Conservation (phyloP, 1,284 basidiomycete species). For the Cryptococcus depauperatus region DNA sequence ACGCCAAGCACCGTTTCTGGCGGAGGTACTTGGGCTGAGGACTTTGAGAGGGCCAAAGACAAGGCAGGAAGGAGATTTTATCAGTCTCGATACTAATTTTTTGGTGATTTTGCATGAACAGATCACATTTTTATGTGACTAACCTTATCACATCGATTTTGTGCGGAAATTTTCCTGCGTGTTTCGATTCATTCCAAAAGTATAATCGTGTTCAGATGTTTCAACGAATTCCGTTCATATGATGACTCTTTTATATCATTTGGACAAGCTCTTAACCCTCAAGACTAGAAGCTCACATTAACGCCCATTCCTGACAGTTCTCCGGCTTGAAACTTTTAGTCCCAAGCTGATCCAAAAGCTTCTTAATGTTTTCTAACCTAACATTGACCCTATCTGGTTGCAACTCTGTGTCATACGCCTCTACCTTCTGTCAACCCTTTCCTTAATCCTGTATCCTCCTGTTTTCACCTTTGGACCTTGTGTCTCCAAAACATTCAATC, state of each 20-base stretch:
- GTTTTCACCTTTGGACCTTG: slow-evolving; percentile 18
- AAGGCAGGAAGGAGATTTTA: slow-evolving; percentile 30
- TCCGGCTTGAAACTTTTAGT: neutral
- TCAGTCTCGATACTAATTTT: neutral
- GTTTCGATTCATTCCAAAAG: too few species aligned
- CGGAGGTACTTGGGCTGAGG: slow-evolving; percentile 26
- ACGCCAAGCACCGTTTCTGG: slow-evolving; percentile 21
- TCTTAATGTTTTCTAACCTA: slow-evolving; percentile 25
- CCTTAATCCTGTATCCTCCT: slow-evolving; percentile 3
- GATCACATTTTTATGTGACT: too few species aligned
- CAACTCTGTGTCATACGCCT: slow-evolving; percentile 28
- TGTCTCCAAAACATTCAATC: slow-evolving; percentile 22
- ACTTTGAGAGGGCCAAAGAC: slow-evolving; percentile 37
- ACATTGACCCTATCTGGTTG: slow-evolving; percentile 14
- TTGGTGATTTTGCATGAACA: neutral
- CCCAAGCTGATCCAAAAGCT: slow-evolving; percentile 19
- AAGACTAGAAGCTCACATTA: too few species aligned
- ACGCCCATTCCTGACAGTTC: too few species aligned
- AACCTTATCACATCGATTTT: too few species aligned
- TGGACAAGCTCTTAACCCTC: too few species aligned
- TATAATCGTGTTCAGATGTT: too few species aligned
- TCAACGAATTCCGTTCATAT: too few species aligned
- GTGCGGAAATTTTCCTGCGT: too few species aligned
- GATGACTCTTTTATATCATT: too few species aligned
- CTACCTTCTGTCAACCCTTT: neutral